Base-by-base conservation (phyloP, 139 green algal species). In the Pseudopediastrum boryanum region DNA sequence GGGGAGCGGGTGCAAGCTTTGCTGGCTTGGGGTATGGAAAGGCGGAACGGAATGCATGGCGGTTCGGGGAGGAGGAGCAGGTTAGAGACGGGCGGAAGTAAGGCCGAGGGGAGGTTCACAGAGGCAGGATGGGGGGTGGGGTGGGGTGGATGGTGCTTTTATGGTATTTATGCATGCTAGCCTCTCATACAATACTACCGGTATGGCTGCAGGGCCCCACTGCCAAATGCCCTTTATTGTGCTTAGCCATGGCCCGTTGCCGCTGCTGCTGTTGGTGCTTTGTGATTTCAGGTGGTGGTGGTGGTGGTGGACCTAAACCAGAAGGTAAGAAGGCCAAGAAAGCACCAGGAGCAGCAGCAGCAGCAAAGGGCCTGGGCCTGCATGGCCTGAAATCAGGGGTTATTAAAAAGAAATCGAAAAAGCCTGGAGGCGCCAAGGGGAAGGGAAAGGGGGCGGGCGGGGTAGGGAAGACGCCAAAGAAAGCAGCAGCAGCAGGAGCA, bases 241-340 rank as follows among this genome's bases (percentile, higher is more conserved):
- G 33, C 1, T 31, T 33, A 7, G 33, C 21, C 61, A 48, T 6
- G 41, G 21, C 1, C 33, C 8, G 25, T 31, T 48, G 33, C 2
- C 6, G 36, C 54, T 58, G 31, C 2, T 25, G 41, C 27, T 43
- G 42, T 31, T 43, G 46, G 38, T 64, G 73, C 39, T 25, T 75
- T 33, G 21, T 52, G 5, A 9, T 46, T 19, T 58, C 46, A 59
- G 75, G 63, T 35, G 75, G 54, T 48, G 64, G 41, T 4, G 56
- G 29, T 19, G 56, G 23, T 19, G 56, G 13, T 41, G 29, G 7
- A 33, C 51, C 23, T 35, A 51, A 46, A 35, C 41, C 31, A 75
- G 48, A 23, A 50, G 64, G 19, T 35, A 75, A 81, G 75, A 31
- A 61, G 75, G 25, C 9, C 6, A 27, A 16, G 62, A 27, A 10